These are phyloP conservation scores for Pezicula radicicola DNA, from an alignment of 2,329 filamentous ascomycete species.

Conservation along the genomic window DNA sequence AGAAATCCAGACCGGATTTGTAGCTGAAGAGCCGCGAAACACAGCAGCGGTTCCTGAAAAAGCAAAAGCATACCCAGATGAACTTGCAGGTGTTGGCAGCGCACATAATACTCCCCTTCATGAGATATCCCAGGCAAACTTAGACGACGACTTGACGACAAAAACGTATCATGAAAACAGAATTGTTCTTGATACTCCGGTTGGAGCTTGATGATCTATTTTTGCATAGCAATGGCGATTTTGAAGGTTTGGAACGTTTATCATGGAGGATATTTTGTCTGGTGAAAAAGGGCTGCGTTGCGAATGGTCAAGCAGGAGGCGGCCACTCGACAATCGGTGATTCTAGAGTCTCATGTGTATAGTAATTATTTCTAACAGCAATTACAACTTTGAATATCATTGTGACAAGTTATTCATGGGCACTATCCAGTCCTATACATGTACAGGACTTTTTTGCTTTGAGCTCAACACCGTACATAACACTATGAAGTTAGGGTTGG, in stretches of 20 bases:
- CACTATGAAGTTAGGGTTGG: no score
- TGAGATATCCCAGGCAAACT: conserved; percentile 12
- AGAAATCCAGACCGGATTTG: conserved; percentile 5
- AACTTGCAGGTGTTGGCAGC: conserved; percentile 21
- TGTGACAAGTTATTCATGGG: no score
- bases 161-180: conserved; percentile 12
- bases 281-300: background rate
- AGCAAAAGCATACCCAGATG: conserved; percentile 5
- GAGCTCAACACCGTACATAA: no score
- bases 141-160: conserved; percentile 26
- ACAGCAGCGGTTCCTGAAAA: conserved; percentile 7
- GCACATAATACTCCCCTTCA: conserved; percentile 10
- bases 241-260: background rate
- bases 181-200: conserved; percentile 8
- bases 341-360: background rate
- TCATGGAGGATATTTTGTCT: background rate
- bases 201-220: background rate
- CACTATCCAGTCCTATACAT: no score
- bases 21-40: conserved; percentile 3
- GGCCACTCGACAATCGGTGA: background rate
- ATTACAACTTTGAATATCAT: no score
- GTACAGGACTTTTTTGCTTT: no score
- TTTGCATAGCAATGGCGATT: background rate
- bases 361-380: no score
- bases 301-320: background rate